Percentiles rank a stretch among this genome's conserved stretches.
These are phyloP conservation scores for Exidia glandulosa DNA, from an alignment of 768 basidiomycete genomes.

Conservation along the genomic window DNA sequence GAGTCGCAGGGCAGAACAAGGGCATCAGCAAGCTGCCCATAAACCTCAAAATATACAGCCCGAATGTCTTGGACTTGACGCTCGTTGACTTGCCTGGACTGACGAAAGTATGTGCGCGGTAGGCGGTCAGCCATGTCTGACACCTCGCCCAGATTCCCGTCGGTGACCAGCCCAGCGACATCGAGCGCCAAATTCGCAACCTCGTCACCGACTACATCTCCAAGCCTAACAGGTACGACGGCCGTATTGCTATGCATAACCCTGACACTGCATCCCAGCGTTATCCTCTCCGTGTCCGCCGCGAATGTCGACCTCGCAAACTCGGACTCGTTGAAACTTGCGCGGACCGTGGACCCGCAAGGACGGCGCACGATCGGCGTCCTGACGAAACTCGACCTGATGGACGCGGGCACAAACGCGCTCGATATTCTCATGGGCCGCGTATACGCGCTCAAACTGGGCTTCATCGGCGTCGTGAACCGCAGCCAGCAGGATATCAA, in stretches of 20 bases:
- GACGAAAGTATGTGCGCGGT: constrained; percentile 87
- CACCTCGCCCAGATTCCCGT: constrained; percentile 91
- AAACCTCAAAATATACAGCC: constrained; percentile 90
- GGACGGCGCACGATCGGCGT: constrained; percentile 95
- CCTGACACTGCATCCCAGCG: constrained; percentile 43
- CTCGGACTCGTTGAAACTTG: constrained; percentile 94
- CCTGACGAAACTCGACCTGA: constrained; percentile 92
- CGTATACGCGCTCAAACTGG: constrained; percentile 94
- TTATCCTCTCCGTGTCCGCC: constrained; percentile 92
- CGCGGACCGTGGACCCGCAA: constrained; percentile 89
- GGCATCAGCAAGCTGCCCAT: constrained; percentile 95
- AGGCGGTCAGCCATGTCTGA: no score
- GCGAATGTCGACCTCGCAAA: constrained; percentile 99
- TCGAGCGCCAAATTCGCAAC: constrained; percentile 90
- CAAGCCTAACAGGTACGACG: constrained; percentile 80
- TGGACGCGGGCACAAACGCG: constrained; percentile 99
- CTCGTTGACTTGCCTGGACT: constrained; percentile 93
- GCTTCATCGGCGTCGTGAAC: constrained; percentile 97
- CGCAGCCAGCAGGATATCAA: constrained; percentile 97
- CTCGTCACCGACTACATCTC: constrained; percentile 94
- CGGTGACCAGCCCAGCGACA: constrained; percentile 95
- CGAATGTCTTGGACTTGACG: constrained; percentile 89
- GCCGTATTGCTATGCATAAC: not conserved
- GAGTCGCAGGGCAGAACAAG: constrained; percentile 98
- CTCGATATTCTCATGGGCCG: constrained; percentile 92